Percentiles rank a stretch among this genome's conserved stretches.
Evolutionary conservation across 2,329 filamentous ascomycete genomes (phyloP).

Genomic region (Diplodia mutila): DNA sequence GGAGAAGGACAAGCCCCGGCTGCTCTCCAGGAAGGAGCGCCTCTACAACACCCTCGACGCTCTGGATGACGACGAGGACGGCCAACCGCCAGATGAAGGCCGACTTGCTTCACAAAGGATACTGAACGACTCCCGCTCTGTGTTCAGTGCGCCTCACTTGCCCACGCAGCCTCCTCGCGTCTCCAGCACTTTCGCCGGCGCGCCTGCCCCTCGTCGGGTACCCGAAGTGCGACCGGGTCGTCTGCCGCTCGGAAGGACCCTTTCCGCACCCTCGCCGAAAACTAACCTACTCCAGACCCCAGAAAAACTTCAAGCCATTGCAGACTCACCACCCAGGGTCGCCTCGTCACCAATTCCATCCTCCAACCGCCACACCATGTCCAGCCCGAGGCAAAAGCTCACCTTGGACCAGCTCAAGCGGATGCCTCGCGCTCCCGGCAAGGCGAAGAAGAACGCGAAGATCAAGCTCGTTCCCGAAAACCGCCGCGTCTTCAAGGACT

Average conservation of each 20-base stretch:
- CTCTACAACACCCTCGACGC: slow-evolving; percentile 31
- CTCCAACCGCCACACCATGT: background rate
- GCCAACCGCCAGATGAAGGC: slow-evolving; percentile 31
- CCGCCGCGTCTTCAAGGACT: slow-evolving; percentile 38
- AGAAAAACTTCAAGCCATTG: background rate
- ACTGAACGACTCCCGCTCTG: slow-evolving; percentile 17
- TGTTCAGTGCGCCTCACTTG: background rate
- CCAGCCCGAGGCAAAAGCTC: background rate
- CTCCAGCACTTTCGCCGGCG: background rate
- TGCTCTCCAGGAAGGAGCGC: slow-evolving; percentile 29
- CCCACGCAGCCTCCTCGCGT: background rate
- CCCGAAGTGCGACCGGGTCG: background rate
- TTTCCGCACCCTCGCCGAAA: background rate
- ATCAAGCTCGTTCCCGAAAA: slow-evolving; percentile 39
- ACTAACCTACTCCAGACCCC: background rate
- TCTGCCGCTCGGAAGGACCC: background rate
- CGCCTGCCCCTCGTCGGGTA: background rate
- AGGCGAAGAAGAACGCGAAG: slow-evolving; percentile 35
- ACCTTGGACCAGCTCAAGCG: background rate
- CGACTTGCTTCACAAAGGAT: slow-evolving; percentile 29
- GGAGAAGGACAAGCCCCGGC: background rate
- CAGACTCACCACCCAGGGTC: background rate
- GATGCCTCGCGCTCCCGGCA: slow-evolving; percentile 38
- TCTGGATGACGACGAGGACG: slow-evolving; percentile 29
- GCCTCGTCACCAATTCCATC: background rate